These are phyloP conservation scores for Gossypium lobatum DNA, from an alignment of 441 rosid genomes.

Conservation along the genomic window DNA sequence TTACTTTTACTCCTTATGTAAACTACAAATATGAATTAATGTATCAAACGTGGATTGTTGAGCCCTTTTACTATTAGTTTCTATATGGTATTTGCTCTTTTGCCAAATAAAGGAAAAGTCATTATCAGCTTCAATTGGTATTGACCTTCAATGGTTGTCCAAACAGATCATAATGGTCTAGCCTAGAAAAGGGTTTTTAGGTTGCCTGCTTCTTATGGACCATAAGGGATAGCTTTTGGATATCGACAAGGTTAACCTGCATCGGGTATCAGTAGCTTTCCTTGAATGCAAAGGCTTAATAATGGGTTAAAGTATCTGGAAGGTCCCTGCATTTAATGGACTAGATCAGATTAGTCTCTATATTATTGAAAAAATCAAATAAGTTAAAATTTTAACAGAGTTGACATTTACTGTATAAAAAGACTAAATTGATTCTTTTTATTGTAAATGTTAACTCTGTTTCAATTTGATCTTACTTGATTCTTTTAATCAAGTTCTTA, in stretches of 20 bases:
- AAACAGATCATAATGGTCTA: conserved; percentile 6
- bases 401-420: too few relatives aligned
- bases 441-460: too few relatives aligned
- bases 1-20: neutral
- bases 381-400: too few relatives aligned
- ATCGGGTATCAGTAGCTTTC: conserved; percentile 15
- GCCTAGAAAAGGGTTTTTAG: neutral
- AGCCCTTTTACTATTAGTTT: neutral
- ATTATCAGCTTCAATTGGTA: neutral
- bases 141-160: neutral
- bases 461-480: too few relatives aligned
- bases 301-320: neutral
- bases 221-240: conserved; percentile 10
- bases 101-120: too few relatives aligned
- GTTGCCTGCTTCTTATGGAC: conserved; percentile 16
- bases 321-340: too few relatives aligned
- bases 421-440: too few relatives aligned
- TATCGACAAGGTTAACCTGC: neutral
- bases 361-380: too few relatives aligned
- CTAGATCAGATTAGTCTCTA: too few relatives aligned
- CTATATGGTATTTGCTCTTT: too few relatives aligned
- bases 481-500: too few relatives aligned
- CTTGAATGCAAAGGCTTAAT: neutral
- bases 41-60: neutral
- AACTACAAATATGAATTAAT: neutral